These are phyloP conservation scores for Aquilaria agallochum DNA, from an alignment of 441 rosid species.

Conservation along the genomic window DNA sequence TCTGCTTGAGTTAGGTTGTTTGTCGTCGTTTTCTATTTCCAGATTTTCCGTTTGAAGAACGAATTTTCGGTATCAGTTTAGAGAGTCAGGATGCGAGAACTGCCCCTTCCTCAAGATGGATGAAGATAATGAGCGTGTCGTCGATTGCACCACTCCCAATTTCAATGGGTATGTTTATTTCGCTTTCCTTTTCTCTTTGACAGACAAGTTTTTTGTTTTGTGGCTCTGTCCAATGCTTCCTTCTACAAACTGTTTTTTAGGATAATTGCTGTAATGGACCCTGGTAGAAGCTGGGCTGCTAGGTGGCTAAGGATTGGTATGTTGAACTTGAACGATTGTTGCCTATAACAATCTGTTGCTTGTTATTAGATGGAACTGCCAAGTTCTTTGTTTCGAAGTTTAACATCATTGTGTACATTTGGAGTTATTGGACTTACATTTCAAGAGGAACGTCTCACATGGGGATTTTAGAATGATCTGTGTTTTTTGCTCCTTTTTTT, in stretches of 20 bases:
- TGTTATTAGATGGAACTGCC: too few relatives aligned
- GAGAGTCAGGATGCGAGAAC: constrained; percentile 94
- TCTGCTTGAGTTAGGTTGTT: neutral
- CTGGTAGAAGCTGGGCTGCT: constrained; percentile 89
- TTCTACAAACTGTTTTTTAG: constrained; percentile 20
- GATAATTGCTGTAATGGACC: constrained; percentile 92
- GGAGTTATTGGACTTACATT: too few relatives aligned
- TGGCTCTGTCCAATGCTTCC: neutral
- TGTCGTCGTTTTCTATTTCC: neutral
- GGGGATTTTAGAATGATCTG: too few relatives aligned
- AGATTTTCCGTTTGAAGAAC: neutral
- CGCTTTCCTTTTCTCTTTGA: neutral
- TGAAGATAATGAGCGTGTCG: constrained; percentile 84
- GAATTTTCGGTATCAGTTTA: constrained; percentile 44
- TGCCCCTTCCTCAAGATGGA: constrained; percentile 91
- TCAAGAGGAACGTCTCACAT: too few relatives aligned
- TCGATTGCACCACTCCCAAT: constrained; percentile 88
- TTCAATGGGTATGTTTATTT: constrained; percentile 62
- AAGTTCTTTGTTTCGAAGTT: neutral
- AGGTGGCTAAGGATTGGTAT: constrained; percentile 90
- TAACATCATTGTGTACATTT: neutral
- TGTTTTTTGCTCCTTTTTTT: too few relatives aligned
- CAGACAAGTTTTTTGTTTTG: neutral
- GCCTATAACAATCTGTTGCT: too few relatives aligned
- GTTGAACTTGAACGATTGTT: constrained; percentile 6